A percentile compares a stretch with the other conserved stretches of the same genome.
phyloP scores from a whole-genome alignment of 345 rosid genomes.

The Isatis tinctoria region DNA sequence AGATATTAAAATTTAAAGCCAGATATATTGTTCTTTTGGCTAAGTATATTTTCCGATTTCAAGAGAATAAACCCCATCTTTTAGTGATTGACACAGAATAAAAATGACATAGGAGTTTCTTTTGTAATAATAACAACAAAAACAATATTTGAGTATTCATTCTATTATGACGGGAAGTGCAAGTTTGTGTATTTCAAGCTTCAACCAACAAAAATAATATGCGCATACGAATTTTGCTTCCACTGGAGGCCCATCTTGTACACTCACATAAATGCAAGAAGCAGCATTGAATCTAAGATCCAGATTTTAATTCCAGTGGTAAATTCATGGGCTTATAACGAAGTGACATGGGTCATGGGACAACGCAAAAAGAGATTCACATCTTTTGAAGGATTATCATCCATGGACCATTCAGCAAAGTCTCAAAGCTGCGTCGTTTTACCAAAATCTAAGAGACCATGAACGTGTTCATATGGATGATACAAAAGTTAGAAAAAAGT shows the following conservation, averaged over 20 bases:
- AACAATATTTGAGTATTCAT: not conserved
- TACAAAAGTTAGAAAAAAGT: conserved; percentile 25
- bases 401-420: not conserved
- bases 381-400: not conserved
- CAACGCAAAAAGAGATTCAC: not conserved
- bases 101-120: not conserved
- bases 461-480: conserved; percentile 2
- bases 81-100: not conserved
- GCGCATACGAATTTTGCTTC: not conserved
- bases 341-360: not conserved
- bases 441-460: conserved; percentile 27
- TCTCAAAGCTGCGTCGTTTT: conserved; percentile 14
- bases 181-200: not conserved
- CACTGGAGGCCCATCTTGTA: not conserved
- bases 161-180: not conserved
- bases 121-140: not conserved
- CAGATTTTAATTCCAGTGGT: not conserved
- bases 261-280: not conserved
- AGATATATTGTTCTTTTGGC: not conserved
- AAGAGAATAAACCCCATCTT: not conserved
- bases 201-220: not conserved
- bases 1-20: not conserved
- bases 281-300: not conserved
- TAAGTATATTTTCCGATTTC: not conserved
- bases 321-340: not conserved